Evolutionary conservation across 495 filamentous ascomycete genomes (phyloP).

Genomic region (Trichoderma reesei): DNA sequence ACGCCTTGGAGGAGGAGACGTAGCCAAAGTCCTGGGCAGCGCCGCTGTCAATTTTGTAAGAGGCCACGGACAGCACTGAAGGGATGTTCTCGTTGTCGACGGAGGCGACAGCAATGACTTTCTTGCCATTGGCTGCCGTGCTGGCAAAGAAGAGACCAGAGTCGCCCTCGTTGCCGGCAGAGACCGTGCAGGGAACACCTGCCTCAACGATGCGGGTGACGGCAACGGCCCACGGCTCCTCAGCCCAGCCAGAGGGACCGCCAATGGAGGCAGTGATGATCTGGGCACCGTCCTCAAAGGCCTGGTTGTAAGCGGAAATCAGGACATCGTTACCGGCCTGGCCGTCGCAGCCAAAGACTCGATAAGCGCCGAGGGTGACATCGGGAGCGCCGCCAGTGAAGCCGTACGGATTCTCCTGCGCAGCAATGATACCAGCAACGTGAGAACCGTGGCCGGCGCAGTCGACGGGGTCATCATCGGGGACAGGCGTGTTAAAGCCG

Average conservation of each 20-base stretch:
- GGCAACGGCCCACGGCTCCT: constrained; percentile 44
- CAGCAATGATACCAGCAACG: constrained; percentile 47
- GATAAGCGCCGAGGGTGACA: constrained; percentile 45
- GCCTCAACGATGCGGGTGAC: constrained; percentile 45
- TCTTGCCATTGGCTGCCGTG: constrained; percentile 41
- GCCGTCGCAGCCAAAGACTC: constrained; percentile 43
- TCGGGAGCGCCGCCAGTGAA: constrained; percentile 47
- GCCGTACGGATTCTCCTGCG: constrained; percentile 38
- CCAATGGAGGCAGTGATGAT: constrained; percentile 53
- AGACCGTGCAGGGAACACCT: constrained; percentile 45
- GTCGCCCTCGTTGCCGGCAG: constrained; percentile 45
- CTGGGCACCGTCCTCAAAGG: constrained; percentile 47
- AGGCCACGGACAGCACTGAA: constrained; percentile 29
- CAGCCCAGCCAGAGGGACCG: constrained; percentile 44
- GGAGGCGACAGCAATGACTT: constrained; percentile 43
- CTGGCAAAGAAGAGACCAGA: constrained; percentile 45
- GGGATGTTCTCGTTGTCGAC: constrained; percentile 38
- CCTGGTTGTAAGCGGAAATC: constrained; percentile 45
- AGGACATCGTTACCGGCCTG: constrained; percentile 42
- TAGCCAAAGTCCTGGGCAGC: constrained; percentile 26
- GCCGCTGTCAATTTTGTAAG: constrained; percentile 23
- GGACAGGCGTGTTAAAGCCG: constrained; percentile 30
- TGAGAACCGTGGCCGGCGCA: constrained; percentile 40
- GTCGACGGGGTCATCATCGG: constrained; percentile 37
- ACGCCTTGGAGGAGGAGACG: constrained; percentile 20